Base-by-base conservation (phyloP, 2,329 filamentous ascomycete genomes). In the Rhynchosporium secalis region DNA sequence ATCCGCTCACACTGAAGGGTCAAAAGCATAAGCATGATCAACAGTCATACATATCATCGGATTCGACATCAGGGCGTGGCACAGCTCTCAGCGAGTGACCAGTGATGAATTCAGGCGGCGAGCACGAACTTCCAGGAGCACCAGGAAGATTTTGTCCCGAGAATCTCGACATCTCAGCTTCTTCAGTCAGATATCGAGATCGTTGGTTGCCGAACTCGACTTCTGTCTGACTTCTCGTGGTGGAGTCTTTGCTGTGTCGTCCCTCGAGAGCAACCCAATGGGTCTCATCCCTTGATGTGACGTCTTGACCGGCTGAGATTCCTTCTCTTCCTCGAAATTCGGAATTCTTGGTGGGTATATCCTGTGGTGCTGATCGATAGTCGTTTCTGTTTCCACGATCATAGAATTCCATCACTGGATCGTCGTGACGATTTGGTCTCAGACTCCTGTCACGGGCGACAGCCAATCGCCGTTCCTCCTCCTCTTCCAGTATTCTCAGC, bases 121-220 rank as follows among this genome's bases (percentile, higher is more conserved):
- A 15, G 45, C 41, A 43, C 10, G 52, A 56, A 43, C 41, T 56
- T 45, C 38, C 38, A 56, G 38, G 52, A n/a, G 52, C 41, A 2
- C 52, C 52, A 45, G 52, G 38, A 28, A 41, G 38, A 20, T 45
- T 13, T 26, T 41, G 38, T 15, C 52, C 41, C 15, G 38, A 56
- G 20, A 56, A 33, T 43, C 52, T 45, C 4, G 38, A 56, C n/a
- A 45, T 56, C 41, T 56, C 52, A 45, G 52, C 38, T 33, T 36
- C 48, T 31, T 38, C 48, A 20, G 29, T 31, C 26, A 48, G 46
- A 31, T 48, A 48, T 9, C 46, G 46, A 48, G 20, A 26, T 10
- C 46, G 46, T 10, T 48, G 46, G 20, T 48, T 7, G 20, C 46
- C 28, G 9, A 48, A 31, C 26, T 48, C 46, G 46, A 48, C 26